phyloP scores from a whole-genome alignment of 129 eudicot genomes.

The Flaveria trinervia region DNA sequence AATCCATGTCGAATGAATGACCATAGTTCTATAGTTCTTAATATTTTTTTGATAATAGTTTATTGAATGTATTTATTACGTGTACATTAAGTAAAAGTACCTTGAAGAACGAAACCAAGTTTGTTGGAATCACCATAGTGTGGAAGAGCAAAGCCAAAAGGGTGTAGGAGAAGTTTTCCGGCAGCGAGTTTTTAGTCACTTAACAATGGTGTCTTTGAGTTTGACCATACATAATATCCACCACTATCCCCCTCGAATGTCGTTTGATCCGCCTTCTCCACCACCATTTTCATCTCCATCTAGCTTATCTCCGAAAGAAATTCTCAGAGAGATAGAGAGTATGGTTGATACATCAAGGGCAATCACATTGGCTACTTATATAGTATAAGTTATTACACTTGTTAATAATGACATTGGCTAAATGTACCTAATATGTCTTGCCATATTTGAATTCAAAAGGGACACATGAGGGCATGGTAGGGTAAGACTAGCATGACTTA shows the following conservation, averaged over 20 bases:
- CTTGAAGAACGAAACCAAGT: slow-evolving; percentile 53
- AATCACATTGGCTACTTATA: background rate
- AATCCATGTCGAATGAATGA: no score
- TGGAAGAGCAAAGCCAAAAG: slow-evolving; percentile 66
- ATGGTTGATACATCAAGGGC: background rate
- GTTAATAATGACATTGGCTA: no score
- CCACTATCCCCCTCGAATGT: slow-evolving; percentile 47
- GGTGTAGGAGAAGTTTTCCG: slow-evolving; percentile 49
- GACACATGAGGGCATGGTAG: no score
- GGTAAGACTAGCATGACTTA: no score
- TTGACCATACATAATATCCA: slow-evolving; percentile 52
- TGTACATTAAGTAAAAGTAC: slow-evolving; percentile 22
- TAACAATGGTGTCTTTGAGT: slow-evolving; percentile 39
- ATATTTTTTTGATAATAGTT: no score
- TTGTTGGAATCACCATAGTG: slow-evolving; percentile 55
- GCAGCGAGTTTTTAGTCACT: slow-evolving; percentile 50
- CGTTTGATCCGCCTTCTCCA: slow-evolving; percentile 32
- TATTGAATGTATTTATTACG: no score
- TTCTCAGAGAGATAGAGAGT: background rate
- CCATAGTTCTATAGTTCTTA: no score
- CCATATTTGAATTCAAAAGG: no score
- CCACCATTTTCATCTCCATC: slow-evolving; percentile 43
- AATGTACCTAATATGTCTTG: no score
- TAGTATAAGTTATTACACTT: background rate
- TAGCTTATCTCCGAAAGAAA: background rate